Percentiles rank a stretch among this genome's conserved stretches.
These are phyloP conservation scores for Fagus crenata DNA, from an alignment of 306 rosid genomes.

Conservation along the genomic window DNA sequence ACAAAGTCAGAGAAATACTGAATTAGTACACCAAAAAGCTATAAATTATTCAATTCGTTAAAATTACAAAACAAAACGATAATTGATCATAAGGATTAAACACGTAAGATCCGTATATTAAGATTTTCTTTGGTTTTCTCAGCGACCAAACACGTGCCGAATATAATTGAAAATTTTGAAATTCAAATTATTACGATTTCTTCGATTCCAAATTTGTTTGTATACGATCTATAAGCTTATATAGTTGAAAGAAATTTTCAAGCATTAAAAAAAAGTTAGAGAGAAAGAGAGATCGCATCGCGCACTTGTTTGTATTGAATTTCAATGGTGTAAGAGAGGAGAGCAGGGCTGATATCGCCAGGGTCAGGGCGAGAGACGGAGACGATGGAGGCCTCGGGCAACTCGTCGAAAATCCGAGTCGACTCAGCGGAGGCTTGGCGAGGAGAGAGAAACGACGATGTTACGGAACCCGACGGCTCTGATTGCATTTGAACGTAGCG, in stretches of 20 bases:
- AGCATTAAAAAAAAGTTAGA: slow-evolving; percentile 8
- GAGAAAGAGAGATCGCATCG: background rate
- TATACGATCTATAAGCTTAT: slow-evolving; percentile 11
- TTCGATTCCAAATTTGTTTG: too few relatives aligned
- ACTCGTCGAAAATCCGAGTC: slow-evolving; percentile 74
- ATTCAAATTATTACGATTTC: background rate
- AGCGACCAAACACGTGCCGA: slow-evolving; percentile 17
- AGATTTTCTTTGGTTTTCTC: slow-evolving; percentile 16
- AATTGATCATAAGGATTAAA: background rate
- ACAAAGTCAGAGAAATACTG: slow-evolving; percentile 22
- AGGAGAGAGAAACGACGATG: slow-evolving; percentile 45
- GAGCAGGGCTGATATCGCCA: slow-evolving; percentile 87
- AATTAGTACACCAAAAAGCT: slow-evolving; percentile 29
- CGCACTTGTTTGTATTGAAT: slow-evolving; percentile 82
- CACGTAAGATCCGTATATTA: background rate
- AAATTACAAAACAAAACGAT: background rate
- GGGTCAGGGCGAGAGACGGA: slow-evolving; percentile 97
- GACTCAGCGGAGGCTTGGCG: slow-evolving; percentile 41
- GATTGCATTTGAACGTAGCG: slow-evolving; percentile 73
- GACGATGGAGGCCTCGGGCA: slow-evolving; percentile 72
- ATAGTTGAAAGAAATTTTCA: slow-evolving; percentile 2
- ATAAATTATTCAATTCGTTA: background rate
- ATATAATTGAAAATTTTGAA: background rate
- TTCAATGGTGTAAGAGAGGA: slow-evolving; percentile 81
- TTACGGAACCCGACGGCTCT: slow-evolving; percentile 47